These are phyloP conservation scores for Mikania micrantha DNA, from an alignment of 129 eudicot species.

Conservation along the genomic window DNA sequence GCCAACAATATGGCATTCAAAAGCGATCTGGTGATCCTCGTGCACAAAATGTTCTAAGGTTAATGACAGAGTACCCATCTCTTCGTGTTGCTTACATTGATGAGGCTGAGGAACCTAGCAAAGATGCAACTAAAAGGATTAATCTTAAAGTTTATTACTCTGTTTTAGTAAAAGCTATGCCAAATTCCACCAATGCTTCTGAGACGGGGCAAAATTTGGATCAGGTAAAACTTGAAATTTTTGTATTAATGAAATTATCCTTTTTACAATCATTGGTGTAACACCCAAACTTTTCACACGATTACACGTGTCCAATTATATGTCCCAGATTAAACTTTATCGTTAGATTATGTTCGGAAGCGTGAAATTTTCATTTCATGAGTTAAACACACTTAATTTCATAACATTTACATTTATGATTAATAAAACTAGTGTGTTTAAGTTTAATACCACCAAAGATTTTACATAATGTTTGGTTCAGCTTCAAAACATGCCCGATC, in stretches of 20 bases:
- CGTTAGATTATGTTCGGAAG: too few species aligned
- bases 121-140: slow-evolving; percentile 57
- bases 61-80: slow-evolving; percentile 88
- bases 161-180: slow-evolving; percentile 81
- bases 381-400: too few species aligned
- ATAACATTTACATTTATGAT: too few species aligned
- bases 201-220: slow-evolving; percentile 82
- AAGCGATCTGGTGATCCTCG: slow-evolving; percentile 76
- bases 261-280: not conserved
- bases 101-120: slow-evolving; percentile 86
- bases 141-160: slow-evolving; percentile 79
- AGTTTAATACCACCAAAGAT: too few species aligned
- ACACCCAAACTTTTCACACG: too few species aligned
- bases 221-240: slow-evolving; percentile 37
- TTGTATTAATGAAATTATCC: not conserved
- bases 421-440: too few species aligned
- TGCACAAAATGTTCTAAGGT: slow-evolving; percentile 75
- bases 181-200: slow-evolving; percentile 63
- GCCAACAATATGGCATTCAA: slow-evolving; percentile 76
- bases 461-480: too few species aligned
- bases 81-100: slow-evolving; percentile 91
- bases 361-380: too few species aligned
- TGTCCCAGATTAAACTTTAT: too few species aligned
- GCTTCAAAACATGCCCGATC: too few species aligned
- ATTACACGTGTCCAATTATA: too few species aligned